phyloP scores from a whole-genome alignment of 2,329 filamentous ascomycete genomes.

The Helminthosporium solani region DNA sequence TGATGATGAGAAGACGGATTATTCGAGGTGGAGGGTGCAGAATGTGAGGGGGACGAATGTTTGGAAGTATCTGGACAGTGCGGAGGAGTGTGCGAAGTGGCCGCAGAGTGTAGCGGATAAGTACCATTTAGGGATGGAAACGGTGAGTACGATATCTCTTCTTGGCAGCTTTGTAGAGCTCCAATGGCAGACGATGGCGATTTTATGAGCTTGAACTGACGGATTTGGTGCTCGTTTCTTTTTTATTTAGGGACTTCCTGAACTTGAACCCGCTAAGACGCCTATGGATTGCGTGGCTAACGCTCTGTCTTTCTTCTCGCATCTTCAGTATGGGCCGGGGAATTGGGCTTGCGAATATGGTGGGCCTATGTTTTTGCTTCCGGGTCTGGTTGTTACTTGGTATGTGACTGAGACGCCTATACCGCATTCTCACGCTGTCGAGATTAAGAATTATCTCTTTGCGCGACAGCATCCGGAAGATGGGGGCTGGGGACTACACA shows the following conservation, averaged over 20 bases:
- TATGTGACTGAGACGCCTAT: constrained; percentile 88
- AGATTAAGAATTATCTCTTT: constrained; percentile 91
- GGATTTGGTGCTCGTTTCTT: not conserved
- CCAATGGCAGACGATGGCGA: too few relatives aligned
- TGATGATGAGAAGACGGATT: constrained; percentile 64
- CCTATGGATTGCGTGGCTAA: constrained; percentile 79
- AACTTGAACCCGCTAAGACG: constrained; percentile 67
- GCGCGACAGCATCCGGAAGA: constrained; percentile 81
- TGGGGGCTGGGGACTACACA: constrained; percentile 96
- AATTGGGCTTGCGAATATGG: constrained; percentile 99
- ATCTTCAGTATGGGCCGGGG: constrained; percentile 82
- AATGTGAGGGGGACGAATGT: constrained; percentile 84
- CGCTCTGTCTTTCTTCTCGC: constrained; percentile 82
- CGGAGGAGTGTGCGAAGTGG: constrained; percentile 72
- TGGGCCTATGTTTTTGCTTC: constrained; percentile 92
- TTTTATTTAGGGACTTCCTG: constrained; percentile 66
- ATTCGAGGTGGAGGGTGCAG: constrained; percentile 77
- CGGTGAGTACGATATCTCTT: constrained; percentile 53
- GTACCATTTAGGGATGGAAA: constrained; percentile 77
- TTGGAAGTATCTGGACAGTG: constrained; percentile 83
- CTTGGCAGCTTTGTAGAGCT: not conserved
- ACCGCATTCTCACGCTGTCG: constrained; percentile 73
- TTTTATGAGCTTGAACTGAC: too few relatives aligned
- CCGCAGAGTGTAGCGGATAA: constrained; percentile 88
- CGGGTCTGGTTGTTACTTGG: constrained; percentile 81